A percentile compares a stretch with the other conserved stretches of the same genome.
Conservation (phyloP, 306 rosid genomes). For the Sindora glabra region DNA sequence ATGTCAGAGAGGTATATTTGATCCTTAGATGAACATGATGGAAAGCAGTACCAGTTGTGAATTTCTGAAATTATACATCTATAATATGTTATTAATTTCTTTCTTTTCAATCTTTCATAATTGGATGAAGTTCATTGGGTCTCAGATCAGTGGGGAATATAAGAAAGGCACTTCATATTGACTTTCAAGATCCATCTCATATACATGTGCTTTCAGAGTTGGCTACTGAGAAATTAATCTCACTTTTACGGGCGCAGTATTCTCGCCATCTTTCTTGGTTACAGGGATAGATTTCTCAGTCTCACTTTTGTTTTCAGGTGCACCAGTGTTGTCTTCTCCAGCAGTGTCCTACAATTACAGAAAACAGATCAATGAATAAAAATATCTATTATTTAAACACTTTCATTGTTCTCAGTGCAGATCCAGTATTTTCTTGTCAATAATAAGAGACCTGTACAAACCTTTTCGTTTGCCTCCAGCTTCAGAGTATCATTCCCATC, state of each 20-base stretch:
- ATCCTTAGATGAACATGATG: not conserved
- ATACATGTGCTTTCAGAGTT: not conserved
- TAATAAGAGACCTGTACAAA: constrained; percentile 14
- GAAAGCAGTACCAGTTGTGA: not conserved
- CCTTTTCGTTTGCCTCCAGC: constrained; percentile 72
- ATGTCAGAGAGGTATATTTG: not conserved
- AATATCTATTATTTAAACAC: not conserved
- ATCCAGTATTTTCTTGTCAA: not conserved
- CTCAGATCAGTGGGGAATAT: not conserved
- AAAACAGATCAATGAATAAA: not conserved
- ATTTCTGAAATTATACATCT: not conserved
- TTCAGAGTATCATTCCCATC: constrained; percentile 55
- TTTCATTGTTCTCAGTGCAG: not conserved
- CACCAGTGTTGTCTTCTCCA: constrained; percentile 40
- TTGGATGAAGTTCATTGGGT: not conserved
- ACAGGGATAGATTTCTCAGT: constrained; percentile 51
- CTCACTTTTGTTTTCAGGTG: constrained; percentile 58
- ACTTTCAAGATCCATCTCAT: not conserved
- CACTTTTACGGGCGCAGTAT: constrained; percentile 52
- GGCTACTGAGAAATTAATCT: constrained; percentile 23
- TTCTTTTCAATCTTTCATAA: not conserved
- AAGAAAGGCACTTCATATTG: not conserved
- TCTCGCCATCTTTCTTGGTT: constrained; percentile 63
- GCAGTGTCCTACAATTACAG: constrained; percentile 40
- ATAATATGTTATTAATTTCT: not conserved